Evolutionary conservation across 1,284 basidiomycete species (phyloP).

Genomic region (Ganoderma lucidum): DNA sequence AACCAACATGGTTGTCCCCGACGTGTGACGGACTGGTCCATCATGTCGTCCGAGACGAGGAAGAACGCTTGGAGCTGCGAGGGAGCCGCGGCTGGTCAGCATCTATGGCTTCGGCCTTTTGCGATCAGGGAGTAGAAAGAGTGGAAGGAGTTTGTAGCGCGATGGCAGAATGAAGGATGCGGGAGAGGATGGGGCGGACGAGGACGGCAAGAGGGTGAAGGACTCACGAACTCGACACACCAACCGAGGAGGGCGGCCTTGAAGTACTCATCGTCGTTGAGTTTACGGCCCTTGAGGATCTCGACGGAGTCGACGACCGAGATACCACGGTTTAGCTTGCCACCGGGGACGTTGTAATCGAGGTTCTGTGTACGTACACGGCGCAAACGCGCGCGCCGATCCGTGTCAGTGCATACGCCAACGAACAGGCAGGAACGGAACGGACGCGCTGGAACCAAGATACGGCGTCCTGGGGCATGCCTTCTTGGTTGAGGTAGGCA

Average conservation of each 20-base stretch:
- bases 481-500: constrained; percentile 67
- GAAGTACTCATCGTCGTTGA: constrained; percentile 88
- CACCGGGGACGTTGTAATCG: constrained; percentile 95
- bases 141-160: background rate
- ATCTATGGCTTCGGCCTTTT: background rate
- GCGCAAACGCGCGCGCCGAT: constrained; percentile 1
- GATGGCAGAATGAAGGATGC: background rate
- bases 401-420: background rate
- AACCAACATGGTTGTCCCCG: constrained; percentile 99
- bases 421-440: constrained; percentile 15
- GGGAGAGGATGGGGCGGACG: background rate
- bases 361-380: constrained; percentile 69
- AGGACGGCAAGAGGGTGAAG: background rate
- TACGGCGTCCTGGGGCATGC: constrained; percentile 85
- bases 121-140: background rate
- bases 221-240: constrained; percentile 92
- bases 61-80: constrained; percentile 95
- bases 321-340: constrained; percentile 96
- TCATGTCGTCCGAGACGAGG: constrained; percentile 98
- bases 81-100: background rate
- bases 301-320: constrained; percentile 94
- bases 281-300: constrained; percentile 78
- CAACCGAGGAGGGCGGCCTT: constrained; percentile 93
- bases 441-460: constrained; percentile 83
- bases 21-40: constrained; percentile 94